Conservation (phyloP, 78 protist genomes). For the Dictyostelium capitatum region DNA sequence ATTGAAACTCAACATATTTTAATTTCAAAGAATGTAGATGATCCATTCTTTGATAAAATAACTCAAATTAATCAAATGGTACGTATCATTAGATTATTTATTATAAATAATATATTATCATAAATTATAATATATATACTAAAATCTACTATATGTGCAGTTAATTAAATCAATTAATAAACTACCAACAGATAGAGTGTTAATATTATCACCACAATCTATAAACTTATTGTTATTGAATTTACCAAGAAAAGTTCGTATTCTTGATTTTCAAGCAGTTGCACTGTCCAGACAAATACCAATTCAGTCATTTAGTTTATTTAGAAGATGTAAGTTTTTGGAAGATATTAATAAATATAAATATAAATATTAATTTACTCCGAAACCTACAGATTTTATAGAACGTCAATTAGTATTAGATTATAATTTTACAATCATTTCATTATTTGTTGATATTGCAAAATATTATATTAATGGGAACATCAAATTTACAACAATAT, state of each 20-base stretch:
- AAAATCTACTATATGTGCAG: too few relatives aligned
- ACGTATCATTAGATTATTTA: too few relatives aligned
- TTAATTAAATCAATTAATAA: neutral
- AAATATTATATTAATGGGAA: neutral
- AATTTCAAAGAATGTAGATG: neutral
- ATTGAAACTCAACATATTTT: constrained; percentile 6
- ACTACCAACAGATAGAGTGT: neutral
- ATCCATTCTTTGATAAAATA: neutral
- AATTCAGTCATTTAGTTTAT: neutral
- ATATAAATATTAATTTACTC: neutral
- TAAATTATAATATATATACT: too few relatives aligned
- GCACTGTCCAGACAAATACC: neutral
- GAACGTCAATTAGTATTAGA: neutral
- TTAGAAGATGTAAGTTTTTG: neutral
- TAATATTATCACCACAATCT: constrained; percentile 12
- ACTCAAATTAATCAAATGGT: neutral
- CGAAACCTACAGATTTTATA: neutral
- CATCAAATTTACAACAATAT: neutral
- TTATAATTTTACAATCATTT: neutral
- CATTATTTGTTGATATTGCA: neutral
- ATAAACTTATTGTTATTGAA: neutral
- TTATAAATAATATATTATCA: too few relatives aligned
- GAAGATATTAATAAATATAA: neutral
- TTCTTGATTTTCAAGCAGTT: neutral
- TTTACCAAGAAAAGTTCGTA: neutral